Base-by-base conservation (phyloP, 1,284 basidiomycete genomes). In the Afroboletus lepidellus region DNA sequence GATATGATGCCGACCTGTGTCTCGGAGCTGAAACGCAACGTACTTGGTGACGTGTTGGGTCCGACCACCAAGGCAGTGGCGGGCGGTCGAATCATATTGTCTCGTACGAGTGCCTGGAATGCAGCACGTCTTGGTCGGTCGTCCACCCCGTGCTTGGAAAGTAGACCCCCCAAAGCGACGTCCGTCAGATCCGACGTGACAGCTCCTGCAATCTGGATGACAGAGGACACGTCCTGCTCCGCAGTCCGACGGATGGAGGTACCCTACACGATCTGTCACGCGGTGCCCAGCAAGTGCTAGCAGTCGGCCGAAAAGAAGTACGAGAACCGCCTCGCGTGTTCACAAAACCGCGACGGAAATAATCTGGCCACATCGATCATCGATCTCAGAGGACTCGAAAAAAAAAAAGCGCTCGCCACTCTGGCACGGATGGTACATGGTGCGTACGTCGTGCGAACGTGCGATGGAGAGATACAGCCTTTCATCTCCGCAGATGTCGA, bases 401-500 rank as follows among this genome's bases (percentile, higher is more conserved):
- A n/a, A n/a, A n/a, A n/a, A n/a, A n/a, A n/a, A 27, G 30, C 27
- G 37, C 52, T 43, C 32, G 44, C 55, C 66, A 60, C 53, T 51
- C 39, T 58, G 45, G 46, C n/a, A n/a, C n/a, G n/a, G n/a, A n/a
- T 51, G 48, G 46, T 25, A 58, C 43, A 34, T 38, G 37, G 44
- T 29, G 44, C 33, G 48, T 61, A 53, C 53, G 54, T 54, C 49
- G 60, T 32, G 29, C 55, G 55, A 64, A 68, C 62, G 62, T 65
- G 66, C 55, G 64, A 67, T 63, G 48, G 36, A 54, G 50, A 50
- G 51, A 50, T 56, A 46, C 54, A 61, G 51, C 51, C 48, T 50
- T 66, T 64, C 64, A 68, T 64, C 54, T 64, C 62, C 62, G 62
- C 46, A 59, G n/a, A 44, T 49, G 44, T 53, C 62, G 66, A 61